These are phyloP conservation scores for Verticillium dahliae DNA, from an alignment of 2,329 filamentous ascomycete genomes.

Conservation along the genomic window DNA sequence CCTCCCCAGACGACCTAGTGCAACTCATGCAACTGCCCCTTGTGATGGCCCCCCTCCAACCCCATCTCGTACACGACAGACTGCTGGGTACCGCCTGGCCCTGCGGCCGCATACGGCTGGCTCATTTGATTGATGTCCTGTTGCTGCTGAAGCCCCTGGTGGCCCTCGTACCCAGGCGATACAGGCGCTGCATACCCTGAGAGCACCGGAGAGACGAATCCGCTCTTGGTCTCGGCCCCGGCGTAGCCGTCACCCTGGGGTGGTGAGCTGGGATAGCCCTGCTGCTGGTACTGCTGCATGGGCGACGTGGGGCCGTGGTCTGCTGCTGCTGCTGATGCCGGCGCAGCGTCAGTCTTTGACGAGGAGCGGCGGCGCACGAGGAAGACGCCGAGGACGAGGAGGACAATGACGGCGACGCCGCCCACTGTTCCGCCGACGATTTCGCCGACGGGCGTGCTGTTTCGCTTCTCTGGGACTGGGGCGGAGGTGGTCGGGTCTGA, in stretches of 20 bases:
- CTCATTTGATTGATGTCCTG: not conserved
- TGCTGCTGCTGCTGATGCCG: not conserved
- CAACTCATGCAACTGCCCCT: not conserved
- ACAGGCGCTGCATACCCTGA: not conserved
- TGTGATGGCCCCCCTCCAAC: not conserved
- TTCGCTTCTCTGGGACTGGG: not conserved
- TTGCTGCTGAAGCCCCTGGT: not conserved
- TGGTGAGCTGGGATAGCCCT: not conserved
- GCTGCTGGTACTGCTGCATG: not conserved
- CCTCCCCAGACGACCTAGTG: not conserved
- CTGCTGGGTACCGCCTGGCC: not conserved
- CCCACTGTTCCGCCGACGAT: conserved; percentile 39
- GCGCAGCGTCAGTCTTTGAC: not conserved
- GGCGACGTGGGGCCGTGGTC: not conserved
- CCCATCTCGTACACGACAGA: not conserved
- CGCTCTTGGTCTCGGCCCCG: not conserved
- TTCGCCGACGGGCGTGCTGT: conserved; percentile 26
- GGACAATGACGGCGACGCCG: conserved; percentile 29
- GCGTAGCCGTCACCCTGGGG: not conserved
- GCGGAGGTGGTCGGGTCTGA: not conserved
- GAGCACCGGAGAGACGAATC: not conserved
- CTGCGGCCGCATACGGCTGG: not conserved
- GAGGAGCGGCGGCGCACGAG: conserved; percentile 28
- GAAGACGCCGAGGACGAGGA: conserved; percentile 31
- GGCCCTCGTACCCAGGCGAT: not conserved